Conservation (phyloP, 257 asterid genomes). For the Primulina huaijiensis region DNA sequence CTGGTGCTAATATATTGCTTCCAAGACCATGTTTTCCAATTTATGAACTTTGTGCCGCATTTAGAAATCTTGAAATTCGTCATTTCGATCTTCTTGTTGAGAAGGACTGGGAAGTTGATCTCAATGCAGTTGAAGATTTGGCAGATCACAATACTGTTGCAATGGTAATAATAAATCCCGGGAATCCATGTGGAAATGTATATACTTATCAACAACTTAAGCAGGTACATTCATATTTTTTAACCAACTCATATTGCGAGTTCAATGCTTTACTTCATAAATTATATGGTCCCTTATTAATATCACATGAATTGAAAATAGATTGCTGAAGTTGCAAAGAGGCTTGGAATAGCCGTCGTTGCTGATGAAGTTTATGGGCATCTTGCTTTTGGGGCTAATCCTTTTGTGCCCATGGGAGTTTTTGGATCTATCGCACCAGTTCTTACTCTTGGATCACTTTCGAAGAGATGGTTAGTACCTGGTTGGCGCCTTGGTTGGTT, state of each 20-base stretch:
- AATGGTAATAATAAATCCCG: constrained; percentile 76
- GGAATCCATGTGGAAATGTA: constrained; percentile 92
- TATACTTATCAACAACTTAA: constrained; percentile 56
- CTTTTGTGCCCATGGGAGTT: constrained; percentile 82
- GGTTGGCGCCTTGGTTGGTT: constrained; percentile 98
- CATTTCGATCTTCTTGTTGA: constrained; percentile 65
- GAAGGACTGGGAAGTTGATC: constrained; percentile 74
- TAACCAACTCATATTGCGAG: background rate
- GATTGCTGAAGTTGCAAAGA: constrained; percentile 76
- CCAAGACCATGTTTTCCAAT: constrained; percentile 89
- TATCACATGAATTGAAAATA: constrained; percentile 18
- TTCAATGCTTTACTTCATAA: background rate
- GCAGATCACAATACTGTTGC: constrained; percentile 81
- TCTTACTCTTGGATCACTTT: constrained; percentile 76
- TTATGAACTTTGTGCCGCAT: constrained; percentile 66
- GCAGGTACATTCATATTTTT: constrained; percentile 41
- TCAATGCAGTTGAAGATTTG: constrained; percentile 52
- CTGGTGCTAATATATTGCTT: constrained; percentile 68
- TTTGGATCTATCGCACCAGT: constrained; percentile 68
- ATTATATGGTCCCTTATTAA: background rate
- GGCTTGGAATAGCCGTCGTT: constrained; percentile 56
- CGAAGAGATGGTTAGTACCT: constrained; percentile 92
- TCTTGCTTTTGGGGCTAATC: constrained; percentile 66
- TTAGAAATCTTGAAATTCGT: constrained; percentile 57
- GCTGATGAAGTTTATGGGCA: constrained; percentile 96